Base-by-base conservation (phyloP, 768 basidiomycete species). In the Russula griseocarnosa region DNA sequence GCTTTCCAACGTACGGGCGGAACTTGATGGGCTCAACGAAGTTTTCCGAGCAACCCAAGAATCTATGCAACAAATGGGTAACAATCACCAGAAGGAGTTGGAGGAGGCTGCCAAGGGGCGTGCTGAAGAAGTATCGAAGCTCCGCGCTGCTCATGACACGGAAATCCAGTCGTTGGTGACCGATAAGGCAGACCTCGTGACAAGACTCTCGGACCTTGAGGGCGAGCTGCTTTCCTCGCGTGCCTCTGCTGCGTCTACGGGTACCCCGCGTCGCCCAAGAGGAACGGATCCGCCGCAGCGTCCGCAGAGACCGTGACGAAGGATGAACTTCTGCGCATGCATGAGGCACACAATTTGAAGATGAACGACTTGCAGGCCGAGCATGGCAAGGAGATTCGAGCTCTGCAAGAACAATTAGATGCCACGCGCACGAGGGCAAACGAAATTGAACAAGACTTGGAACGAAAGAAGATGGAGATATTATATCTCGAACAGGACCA, bases 271-370 rank as follows among this genome's bases (percentile, higher is more conserved):
- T 72, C 82, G 3, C 81, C 85, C 4, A 86, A 82, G 74, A 81
- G 74, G 65, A 88, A 87, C 65, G 85, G 84, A 16, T 75, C 72
- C 1, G 70, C 74, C 24, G 72, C 75, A 47, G 74, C 78, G 53
- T 76, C 79, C 1, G 75, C 79, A 10, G 67, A 73, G 26, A 81
- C 78, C 18, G 83, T 91, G 9, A 83, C 89, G 40, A 86, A 85
- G 69, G 90, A 91, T 67, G 91, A 94, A 61, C 75, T 94, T 46
- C 84, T 86, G 72, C 82, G 80, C 70, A 75, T 90, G 71, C 88
- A 94, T 67, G 88, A 91, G 73, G 92, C 92, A 6, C 92, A 94
- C 73, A 90, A 88, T 72, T 78, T 87, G 66, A 93, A 88, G 77
- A 72, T 94, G 67, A 77, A 86, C 57, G 90, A 93, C 74, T 67